Evolutionary conservation across 2,329 filamentous ascomycete genomes (phyloP), one percentile per base, ranked within the genome.

Genomic region (Stemphylium beticola): DNA sequence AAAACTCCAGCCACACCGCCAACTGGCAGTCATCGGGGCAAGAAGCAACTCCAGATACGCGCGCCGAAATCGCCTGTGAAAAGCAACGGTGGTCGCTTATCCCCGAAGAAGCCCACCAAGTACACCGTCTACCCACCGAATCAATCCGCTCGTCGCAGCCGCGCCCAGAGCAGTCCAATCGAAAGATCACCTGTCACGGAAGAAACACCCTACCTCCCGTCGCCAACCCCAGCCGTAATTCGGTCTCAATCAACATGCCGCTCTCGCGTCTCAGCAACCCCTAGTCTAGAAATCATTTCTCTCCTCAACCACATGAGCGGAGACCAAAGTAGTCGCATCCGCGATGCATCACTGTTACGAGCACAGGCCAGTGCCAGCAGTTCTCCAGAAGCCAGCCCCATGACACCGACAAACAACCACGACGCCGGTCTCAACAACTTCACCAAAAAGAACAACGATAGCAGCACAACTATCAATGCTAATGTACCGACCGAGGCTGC

Each of bases 241-340:
- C 26, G 26, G 11, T 29, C 53, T 3, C n/a, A 47, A 2, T 47
- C 42, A 6, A 32, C 46, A 17, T 40, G 14, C 55, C 3, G 26
- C 42, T 14, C 29, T 7, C 34, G 15, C 1, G 9, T 42, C 14
- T 15, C 43, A 8, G 18, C 6, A 3, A 55, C 17, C 15, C 57
- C 61, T 12, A 65, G 61, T 39, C 49, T 64, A 2, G 64, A 67
- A 50, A 54, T 67, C 46, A 65, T 67, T 26, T 53, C 55, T 2
- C 51, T 64, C 2, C 31, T 58, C 17, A 57, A 57, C 46, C 45
- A 40, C 43, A 57, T 55, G 45, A 55, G 49, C 15, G 43, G 18
- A 15, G 46, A 52, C 15, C 54, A 40, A 36, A 51, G 47, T n/a
- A 51, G 47, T 15, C 61, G 54, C 44, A 45, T 62, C 34, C 26